phyloP scores from a whole-genome alignment of 2,329 filamentous ascomycete species.

The Microdochium nivale region DNA sequence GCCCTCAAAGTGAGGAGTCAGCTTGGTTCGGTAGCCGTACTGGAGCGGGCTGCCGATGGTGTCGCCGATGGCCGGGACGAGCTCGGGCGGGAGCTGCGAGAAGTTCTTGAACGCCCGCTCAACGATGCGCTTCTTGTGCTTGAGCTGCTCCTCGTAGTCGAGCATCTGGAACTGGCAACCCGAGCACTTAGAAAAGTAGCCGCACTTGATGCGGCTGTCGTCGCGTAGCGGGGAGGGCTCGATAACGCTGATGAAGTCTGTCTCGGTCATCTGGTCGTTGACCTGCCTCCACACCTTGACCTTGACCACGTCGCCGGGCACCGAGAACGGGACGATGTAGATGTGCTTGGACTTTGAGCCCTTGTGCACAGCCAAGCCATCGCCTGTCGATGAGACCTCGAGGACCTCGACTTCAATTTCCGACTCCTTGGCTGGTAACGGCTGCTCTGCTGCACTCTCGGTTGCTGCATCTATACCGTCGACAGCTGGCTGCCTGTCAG shows the following conservation, averaged over 20 bases:
- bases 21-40: conserved; percentile 91
- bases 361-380: conserved; percentile 71
- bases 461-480: neutral
- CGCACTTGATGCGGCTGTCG: conserved; percentile 67
- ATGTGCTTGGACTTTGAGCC: conserved; percentile 55
- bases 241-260: conserved; percentile 74
- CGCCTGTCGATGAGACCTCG: conserved; percentile 82
- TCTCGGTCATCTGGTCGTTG: conserved; percentile 58
- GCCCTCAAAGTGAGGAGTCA: conserved; percentile 91
- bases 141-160: conserved; percentile 76
- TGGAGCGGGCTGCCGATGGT: conserved; percentile 87
- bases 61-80: conserved; percentile 67
- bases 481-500: conserved; percentile 3
- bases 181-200: conserved; percentile 80
- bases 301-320: conserved; percentile 74
- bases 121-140: conserved; percentile 75
- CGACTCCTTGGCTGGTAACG: conserved; percentile 56
- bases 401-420: conserved; percentile 78
- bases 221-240: conserved; percentile 69
- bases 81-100: conserved; percentile 66
- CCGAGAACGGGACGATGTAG: conserved; percentile 81
- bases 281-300: conserved; percentile 74
- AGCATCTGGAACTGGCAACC: conserved; percentile 99
- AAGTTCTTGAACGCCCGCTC: conserved; percentile 92
- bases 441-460: conserved; percentile 4